Evolutionary conservation across 495 filamentous ascomycete genomes (phyloP), one percentile per base, ranked within the genome.

Genomic region (Sabuloglossum arenarium): DNA sequence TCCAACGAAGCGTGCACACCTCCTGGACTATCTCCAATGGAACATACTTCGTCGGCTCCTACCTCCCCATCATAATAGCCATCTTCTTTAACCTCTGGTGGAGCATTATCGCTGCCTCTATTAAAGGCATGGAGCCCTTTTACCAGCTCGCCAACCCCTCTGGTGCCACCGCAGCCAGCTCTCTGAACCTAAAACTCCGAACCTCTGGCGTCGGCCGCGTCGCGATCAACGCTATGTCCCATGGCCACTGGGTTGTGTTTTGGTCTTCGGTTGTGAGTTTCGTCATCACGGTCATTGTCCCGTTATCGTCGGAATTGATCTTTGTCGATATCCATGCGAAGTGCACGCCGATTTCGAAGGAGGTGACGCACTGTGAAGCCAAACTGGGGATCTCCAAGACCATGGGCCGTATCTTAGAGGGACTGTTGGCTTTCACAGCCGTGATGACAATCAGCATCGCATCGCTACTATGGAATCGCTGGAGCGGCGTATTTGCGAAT

Each of bases 401-500:
- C 8, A 39, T 55, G 24, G 25, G 27, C 8, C 53, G 53, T 6
- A 8, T 21, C 29, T 12, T 56, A 11, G 19, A 56, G 24, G 54
- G 14, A 6, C 28, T 56, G 34, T 37, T 56, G 1, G 31, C n/a
- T 6, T 42, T n/a, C 8, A 45, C 24, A 12, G 31, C 23, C n/a
- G 16, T 56, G 19, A 27, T 58, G 45, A 23, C 28, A 24, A 10
- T 39, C 4, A 14, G 47, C 9, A 6, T 49, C 21, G 14, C 14
- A 5, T 23, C 23, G 21, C 14, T 51, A 42, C 32, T 30, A 24
- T 50, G 39, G 14, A 10, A 34, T 24, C 24, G 42, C 11, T 16
- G 12, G n/a, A 59, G 55, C 12, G 59, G 59, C 2, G 30, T 59
- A 2, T 59, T 0, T 25, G 31, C 45, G 1, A 57, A 60, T 47